Base-by-base conservation (phyloP, 306 rosid species). In the Dryas alaskensis region DNA sequence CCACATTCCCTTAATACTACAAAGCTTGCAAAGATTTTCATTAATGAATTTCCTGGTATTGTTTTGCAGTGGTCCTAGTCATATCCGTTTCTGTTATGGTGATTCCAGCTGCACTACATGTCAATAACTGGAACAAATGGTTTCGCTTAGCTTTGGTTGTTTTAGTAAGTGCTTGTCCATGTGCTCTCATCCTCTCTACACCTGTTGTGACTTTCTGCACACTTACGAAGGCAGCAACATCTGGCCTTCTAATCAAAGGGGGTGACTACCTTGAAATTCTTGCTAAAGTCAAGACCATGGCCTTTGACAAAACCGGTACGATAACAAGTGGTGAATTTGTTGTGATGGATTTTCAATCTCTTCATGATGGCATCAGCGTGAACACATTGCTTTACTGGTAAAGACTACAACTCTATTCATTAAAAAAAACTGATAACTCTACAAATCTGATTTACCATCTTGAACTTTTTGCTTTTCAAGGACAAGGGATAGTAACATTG, bases 141-240 rank as follows among this genome's bases (percentile, higher is more conserved):
- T 72, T 90, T 87, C 98, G 90, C 82, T 78, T 90, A 55, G 96
- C 99, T 8, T 72, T 95, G 73, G 98, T 95, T 53, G 88, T 95
- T 76, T 74, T 95, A 66, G 98, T 95, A 40, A 95, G 98, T 70
- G 99, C 97, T 2, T 95, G 98, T 14, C 99, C 99, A 2, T 95
- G 99, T 66, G 87, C 97, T 49, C 97, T 95, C 65, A 69, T 95
- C 58, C 98, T 95, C 64, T 95, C 99, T 17, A 90, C 99, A 0
- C 99, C 99, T 10, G 92, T 92, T 65, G 99, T 97, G 40, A 92
- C 99, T 10, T 95, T 92, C 72, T 95, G 98, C 81, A 92, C 99
- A n/a, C 92, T 87, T 71, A 84, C 98, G 1, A 88, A 80, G 82
- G 99, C 99, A 40, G 99, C 98, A 22, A 86, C 88, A 2, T 86